Conservation (phyloP, 192 early-diverging fungal genomes). For the Coemansia sp. region DNA sequence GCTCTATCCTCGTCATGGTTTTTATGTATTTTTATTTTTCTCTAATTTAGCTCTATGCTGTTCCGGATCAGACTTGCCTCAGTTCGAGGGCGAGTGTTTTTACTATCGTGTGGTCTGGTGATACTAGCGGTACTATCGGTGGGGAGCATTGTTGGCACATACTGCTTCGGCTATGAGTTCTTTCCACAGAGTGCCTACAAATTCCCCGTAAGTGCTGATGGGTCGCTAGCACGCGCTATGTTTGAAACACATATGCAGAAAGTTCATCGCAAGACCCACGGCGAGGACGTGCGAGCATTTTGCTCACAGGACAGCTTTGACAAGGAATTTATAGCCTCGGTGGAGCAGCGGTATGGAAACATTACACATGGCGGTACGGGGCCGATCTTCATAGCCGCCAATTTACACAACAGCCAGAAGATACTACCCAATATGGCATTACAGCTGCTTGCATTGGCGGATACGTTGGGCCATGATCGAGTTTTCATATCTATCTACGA, state of each 20-base stretch:
- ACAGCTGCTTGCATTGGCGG: constrained; percentile 37
- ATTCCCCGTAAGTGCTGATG: no score
- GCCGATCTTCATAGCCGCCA: constrained; percentile 37
- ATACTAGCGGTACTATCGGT: no score
- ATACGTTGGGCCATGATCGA: constrained; percentile 28
- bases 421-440: constrained; percentile 46
- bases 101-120: no score
- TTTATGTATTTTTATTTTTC: no score
- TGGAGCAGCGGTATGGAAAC: constrained; percentile 20
- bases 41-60: no score
- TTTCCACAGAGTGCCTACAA: no score
- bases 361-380: background rate
- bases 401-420: constrained; percentile 46
- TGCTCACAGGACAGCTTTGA: constrained; percentile 26
- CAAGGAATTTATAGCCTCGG: constrained; percentile 5
- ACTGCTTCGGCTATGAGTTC: no score
- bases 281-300: constrained; percentile 24
- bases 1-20: no score
- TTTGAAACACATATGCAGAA: background rate
- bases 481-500: constrained; percentile 58
- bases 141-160: no score
- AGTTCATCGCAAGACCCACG: constrained; percentile 16
- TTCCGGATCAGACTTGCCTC: no score
- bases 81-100: no score
- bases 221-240: no score